Evolutionary conservation across 2,329 filamentous ascomycete genomes (phyloP).

Genomic region (Lizonia empirigonia): DNA sequence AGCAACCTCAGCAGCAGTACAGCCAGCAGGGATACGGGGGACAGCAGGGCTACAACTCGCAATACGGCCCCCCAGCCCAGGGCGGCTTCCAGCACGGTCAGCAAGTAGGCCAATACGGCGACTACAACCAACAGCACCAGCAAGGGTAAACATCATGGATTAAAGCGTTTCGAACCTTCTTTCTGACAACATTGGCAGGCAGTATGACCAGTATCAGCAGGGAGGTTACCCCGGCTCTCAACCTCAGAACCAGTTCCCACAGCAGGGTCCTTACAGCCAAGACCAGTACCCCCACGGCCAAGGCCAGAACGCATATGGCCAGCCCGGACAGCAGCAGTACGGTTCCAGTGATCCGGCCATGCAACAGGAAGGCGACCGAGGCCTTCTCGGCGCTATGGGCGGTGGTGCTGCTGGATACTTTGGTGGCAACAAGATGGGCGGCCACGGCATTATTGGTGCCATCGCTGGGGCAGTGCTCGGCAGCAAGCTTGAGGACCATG

Average conservation of each 20-base stretch:
- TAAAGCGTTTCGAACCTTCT: conserved; percentile 20
- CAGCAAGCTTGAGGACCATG: conserved; percentile 60
- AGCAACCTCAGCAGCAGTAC: conserved; percentile 40
- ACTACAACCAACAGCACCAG: conserved; percentile 41
- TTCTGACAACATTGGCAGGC: conserved; percentile 24
- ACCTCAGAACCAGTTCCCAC: conserved; percentile 48
- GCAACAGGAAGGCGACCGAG: conserved; percentile 61
- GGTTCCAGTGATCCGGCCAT: conserved; percentile 53
- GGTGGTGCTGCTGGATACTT: conserved; percentile 63
- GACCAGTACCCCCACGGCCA: conserved; percentile 47
- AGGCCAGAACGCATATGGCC: conserved; percentile 42
- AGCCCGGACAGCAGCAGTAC: conserved; percentile 46
- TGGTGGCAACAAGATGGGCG: conserved; percentile 60
- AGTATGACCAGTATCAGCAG: conserved; percentile 36
- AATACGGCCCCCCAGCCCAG: conserved; percentile 55
- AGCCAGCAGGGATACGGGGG: conserved; percentile 43
- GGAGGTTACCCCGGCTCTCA: conserved; percentile 40
- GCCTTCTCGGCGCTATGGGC: conserved; percentile 61
- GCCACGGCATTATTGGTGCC: conserved; percentile 63
- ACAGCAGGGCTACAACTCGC: conserved; percentile 37
- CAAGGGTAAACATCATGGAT: conserved; percentile 38
- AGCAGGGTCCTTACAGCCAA: conserved; percentile 49
- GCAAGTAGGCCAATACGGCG: conserved; percentile 37
- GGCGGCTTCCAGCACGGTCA: conserved; percentile 57
- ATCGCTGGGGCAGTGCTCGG: conserved; percentile 63